A percentile compares a stretch with the other conserved stretches of the same genome.
phyloP scores from a whole-genome alignment of 1,284 basidiomycete genomes.

The Pyrrhoderma lamaoense region DNA sequence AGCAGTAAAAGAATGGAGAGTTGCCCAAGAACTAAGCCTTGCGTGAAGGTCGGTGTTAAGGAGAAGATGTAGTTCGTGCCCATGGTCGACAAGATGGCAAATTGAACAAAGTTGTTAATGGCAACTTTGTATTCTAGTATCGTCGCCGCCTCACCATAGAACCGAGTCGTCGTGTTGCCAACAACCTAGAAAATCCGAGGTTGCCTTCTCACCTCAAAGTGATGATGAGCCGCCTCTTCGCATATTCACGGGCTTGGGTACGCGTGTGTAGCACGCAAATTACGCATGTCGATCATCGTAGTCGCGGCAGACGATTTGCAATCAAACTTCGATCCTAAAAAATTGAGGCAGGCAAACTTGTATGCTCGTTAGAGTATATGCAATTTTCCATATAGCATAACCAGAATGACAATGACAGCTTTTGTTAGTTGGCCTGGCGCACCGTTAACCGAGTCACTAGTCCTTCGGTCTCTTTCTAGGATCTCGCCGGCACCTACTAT shows the following conservation, averaged over 20 bases:
- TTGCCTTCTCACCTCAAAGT: too few relatives aligned
- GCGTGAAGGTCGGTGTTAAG: slow-evolving; percentile 75
- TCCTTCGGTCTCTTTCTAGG: slow-evolving; percentile 50
- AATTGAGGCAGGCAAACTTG: too few relatives aligned
- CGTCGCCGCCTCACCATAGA: too few relatives aligned
- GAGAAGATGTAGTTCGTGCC: slow-evolving; percentile 58
- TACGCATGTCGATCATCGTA: too few relatives aligned
- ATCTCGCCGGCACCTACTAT: slow-evolving; percentile 29
- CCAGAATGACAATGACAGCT: slow-evolving; percentile 28
- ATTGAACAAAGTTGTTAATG: background rate
- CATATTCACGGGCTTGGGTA: too few relatives aligned
- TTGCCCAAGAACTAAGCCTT: slow-evolving; percentile 74
- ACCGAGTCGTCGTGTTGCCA: too few relatives aligned
- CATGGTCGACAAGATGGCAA: slow-evolving; percentile 33
- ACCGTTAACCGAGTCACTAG: slow-evolving; percentile 67
- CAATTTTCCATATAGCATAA: too few relatives aligned
- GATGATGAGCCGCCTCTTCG: too few relatives aligned
- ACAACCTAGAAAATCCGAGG: too few relatives aligned
- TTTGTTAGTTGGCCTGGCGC: slow-evolving; percentile 73
- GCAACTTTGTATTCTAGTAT: background rate
- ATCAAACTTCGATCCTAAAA: too few relatives aligned
- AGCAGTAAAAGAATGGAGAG: slow-evolving; percentile 68
- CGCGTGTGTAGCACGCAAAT: too few relatives aligned
- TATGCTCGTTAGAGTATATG: too few relatives aligned
- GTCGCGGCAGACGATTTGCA: background rate